These are phyloP conservation scores for Cyclanthera cordifolia DNA, from an alignment of 306 rosid genomes.

Conservation along the genomic window DNA sequence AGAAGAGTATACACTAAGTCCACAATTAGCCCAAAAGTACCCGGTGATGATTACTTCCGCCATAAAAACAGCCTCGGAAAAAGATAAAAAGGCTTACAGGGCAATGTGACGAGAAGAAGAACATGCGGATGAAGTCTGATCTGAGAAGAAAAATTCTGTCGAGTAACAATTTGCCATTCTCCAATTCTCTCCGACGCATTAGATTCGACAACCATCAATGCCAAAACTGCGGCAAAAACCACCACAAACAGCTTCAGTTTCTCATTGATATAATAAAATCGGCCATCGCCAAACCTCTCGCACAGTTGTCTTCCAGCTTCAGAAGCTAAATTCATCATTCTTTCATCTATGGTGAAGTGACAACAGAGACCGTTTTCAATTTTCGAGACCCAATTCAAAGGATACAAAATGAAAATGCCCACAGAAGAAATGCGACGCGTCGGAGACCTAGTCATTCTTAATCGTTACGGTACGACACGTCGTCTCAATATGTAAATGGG, in stretches of 20 bases:
- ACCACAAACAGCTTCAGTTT: slow-evolving; percentile 8
- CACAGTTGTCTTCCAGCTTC: slow-evolving; percentile 1
- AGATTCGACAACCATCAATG: slow-evolving; percentile 6
- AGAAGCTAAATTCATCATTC: background rate
- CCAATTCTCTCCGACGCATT: slow-evolving; percentile 18
- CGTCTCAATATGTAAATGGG: too few species aligned
- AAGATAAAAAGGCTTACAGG: slow-evolving; percentile 35
- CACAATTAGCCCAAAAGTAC: background rate
- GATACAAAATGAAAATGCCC: too few species aligned
- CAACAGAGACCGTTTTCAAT: too few species aligned
- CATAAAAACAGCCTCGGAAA: background rate
- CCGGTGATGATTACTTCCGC: background rate
- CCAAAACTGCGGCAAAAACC: background rate
- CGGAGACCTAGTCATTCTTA: too few species aligned
- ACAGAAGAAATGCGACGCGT: too few species aligned
- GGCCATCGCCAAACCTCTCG: background rate
- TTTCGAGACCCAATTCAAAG: too few species aligned
- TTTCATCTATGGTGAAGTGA: background rate
- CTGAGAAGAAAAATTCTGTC: slow-evolving; percentile 75
- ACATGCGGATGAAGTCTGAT: slow-evolving; percentile 65
- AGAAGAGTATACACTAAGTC: background rate
- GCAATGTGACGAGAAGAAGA: slow-evolving; percentile 59
- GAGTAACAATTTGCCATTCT: slow-evolving; percentile 68
- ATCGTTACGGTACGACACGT: too few species aligned
- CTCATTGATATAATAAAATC: background rate